Evolutionary conservation across 2,329 filamentous ascomycete genomes (phyloP), one percentile per base, ranked within the genome.

Genomic region (Trichoderma afroharzianum): DNA sequence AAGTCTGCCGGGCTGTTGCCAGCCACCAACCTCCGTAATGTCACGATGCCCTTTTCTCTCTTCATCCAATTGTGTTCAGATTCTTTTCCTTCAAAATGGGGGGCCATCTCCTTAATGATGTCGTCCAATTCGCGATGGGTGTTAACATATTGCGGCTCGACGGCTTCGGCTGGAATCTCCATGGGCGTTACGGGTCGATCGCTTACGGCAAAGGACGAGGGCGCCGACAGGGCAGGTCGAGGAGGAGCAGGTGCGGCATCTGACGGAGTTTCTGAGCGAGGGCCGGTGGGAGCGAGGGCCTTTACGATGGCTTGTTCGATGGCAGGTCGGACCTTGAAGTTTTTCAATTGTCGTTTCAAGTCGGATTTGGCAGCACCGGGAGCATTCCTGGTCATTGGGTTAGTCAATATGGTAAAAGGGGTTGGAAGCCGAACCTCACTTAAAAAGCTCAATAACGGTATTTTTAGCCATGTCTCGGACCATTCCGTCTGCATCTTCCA

Each of bases 51-150:
- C 83, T 95, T 92, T 80, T 98, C 95, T 79, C 95, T 88, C 75
- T 92, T 91, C 76, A 93, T 80, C 95, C 95, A 98, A 78, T 98
- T 98, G 72, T 93, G 90, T 79, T 98, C 95, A 0, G 92, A 90
- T 82, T 98, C 95, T 79, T 87, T 93, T 67, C 95, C 95, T 75
- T 98, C 94, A 74, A 98, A 98, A 79, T 88, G 87, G 68, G 86
- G 86, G 36, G 91, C 85, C 93, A 98, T 97, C 36, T 93, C 91
- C 74, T 89, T 90, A 79, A 97, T 90, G 1, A 92, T 90, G 30
- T 97, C 94, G 72, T 98, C 95, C n/a, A 98, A 84, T 78, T 98
- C 94, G 76, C 93, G 88, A 75, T 91, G 87, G 1, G 94, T 95
- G 76, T 95, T 93, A 71, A 97, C 90, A 78, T 95, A 94, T 32